phyloP scores from a whole-genome alignment of 2,329 filamentous ascomycete genomes.

The Sarocladium brachiariae region DNA sequence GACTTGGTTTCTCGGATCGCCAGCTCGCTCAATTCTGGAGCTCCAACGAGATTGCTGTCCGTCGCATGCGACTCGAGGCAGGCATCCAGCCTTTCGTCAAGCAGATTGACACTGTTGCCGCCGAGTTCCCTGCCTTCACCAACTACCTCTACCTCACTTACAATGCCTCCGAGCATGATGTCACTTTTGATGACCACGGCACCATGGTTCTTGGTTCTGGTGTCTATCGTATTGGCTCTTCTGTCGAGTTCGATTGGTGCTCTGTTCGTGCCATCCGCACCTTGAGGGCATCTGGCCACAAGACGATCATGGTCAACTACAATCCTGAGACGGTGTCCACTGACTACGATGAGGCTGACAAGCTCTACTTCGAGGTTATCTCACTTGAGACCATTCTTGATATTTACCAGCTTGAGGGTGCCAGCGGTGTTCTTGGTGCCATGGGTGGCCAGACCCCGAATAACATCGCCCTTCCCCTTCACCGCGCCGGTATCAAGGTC shows the following conservation, averaged over 20 bases:
- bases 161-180: slow-evolving; percentile 80
- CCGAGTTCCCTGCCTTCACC: slow-evolving; percentile 88
- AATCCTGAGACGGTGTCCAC: slow-evolving; percentile 88
- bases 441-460: slow-evolving; percentile 98
- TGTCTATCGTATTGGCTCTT: slow-evolving; percentile 94
- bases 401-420: slow-evolving; percentile 82
- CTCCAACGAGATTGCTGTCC: slow-evolving; percentile 87
- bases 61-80: slow-evolving; percentile 75
- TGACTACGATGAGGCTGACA: slow-evolving; percentile 91
- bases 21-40: slow-evolving; percentile 92
- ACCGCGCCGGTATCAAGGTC: slow-evolving; percentile 84
- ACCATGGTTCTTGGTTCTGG: slow-evolving; percentile 95
- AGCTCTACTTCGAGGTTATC: slow-evolving; percentile 94
- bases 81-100: slow-evolving; percentile 87
- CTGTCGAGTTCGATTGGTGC: slow-evolving; percentile 99
- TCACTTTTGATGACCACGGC: slow-evolving; percentile 80
- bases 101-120: slow-evolving; percentile 97
- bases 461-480: slow-evolving; percentile 88
- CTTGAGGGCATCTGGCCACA: slow-evolving; percentile 73
- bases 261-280: slow-evolving; percentile 92
- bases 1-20: slow-evolving; percentile 87
- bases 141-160: slow-evolving; percentile 98
- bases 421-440: slow-evolving; percentile 80
- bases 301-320: slow-evolving; percentile 95
- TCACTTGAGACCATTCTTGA: slow-evolving; percentile 84